These are phyloP conservation scores for Noccaea bulbosa DNA, from an alignment of 345 rosid genomes.

Conservation along the genomic window DNA sequence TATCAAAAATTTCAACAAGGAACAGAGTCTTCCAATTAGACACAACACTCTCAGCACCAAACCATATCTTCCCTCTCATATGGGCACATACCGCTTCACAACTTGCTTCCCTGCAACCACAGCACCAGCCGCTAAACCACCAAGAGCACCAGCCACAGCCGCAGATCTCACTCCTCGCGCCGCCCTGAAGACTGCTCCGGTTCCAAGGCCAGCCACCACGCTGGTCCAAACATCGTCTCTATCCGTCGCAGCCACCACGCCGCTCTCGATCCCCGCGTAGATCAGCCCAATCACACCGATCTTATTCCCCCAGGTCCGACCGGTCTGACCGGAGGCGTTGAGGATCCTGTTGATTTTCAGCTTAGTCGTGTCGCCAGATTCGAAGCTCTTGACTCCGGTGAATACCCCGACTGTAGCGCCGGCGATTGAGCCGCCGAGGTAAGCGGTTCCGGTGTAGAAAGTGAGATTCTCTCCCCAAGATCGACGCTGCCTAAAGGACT, in stretches of 20 bases:
- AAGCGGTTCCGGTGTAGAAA: conserved; percentile 86
- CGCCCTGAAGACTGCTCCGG: conserved; percentile 86
- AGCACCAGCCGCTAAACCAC: conserved; percentile 80
- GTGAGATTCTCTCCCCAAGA: conserved; percentile 98
- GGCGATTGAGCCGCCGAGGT: conserved; percentile 65
- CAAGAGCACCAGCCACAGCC: conserved; percentile 94
- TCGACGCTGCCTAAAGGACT: conserved; percentile 83
- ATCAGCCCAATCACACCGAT: conserved; percentile 77
- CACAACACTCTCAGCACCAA: conserved; percentile 19
- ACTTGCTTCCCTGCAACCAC: conserved; percentile 80
- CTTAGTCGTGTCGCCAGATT: conserved; percentile 77
- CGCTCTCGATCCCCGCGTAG: conserved; percentile 84
- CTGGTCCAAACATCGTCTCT: conserved; percentile 92
- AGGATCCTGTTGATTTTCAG: conserved; percentile 77
- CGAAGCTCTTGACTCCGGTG: conserved; percentile 67
- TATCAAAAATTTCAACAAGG: conserved; percentile 41
- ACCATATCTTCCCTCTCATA: conserved; percentile 43
- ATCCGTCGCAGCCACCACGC: conserved; percentile 61
- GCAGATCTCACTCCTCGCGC: conserved; percentile 94
- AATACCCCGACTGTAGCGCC: conserved; percentile 64
- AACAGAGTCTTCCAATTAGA: conserved; percentile 30
- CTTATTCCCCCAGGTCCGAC: conserved; percentile 82
- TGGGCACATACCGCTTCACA: conserved; percentile 78
- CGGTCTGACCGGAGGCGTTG: conserved; percentile 76
- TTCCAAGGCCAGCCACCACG: conserved; percentile 87